Base-by-base conservation (phyloP, 768 basidiomycete genomes). In the Mrakia gelida region DNA sequence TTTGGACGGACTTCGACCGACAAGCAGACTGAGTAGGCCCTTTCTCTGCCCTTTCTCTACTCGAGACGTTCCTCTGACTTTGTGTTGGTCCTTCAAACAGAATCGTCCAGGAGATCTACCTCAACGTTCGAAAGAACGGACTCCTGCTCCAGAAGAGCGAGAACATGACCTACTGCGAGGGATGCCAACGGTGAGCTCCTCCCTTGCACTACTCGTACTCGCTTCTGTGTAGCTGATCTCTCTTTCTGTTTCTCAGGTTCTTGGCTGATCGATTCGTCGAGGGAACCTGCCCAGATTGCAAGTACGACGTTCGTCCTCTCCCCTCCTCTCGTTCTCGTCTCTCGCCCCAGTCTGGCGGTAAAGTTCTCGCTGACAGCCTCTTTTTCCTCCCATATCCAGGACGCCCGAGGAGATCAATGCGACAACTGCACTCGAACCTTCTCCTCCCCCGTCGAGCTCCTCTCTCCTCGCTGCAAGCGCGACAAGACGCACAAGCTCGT, bases 401-500 rank as follows among this genome's bases (percentile, higher is more conserved):
- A 98, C 81, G 97, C 96, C 49, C 92, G 97, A 52, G 97, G 97
- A 11, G 97, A 99, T 84, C 97, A 99, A 86, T 99, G 97, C 84
- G 97, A 99, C 84, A 87, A 90, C 75, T 99, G 97, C 84, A 90
- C 91, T 65, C 89, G 93, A 75, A 98, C 97, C 2, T 89, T 97
- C 63, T 94, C 98, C 80, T 85, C 84, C 26, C 94, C 97, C 2
- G 89, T 95, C 79, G 94, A 97, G 81, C 88, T 99, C 75, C 88
- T 98, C 84, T 91, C 94, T 81, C 97, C 97, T n/a, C 90, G 95
- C 62, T 99, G 97, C 83, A 89, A 95, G 75, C 88, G 97, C 76
- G 87, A 94, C 85, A 91, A 90, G 83, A 87, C 89, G 0, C 95
- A 96, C 83, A 88, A 86, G 49, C 89, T 97, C 59, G 89, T 90